Conservation (phyloP, 345 rosid species). For the Microthlaspi erraticum region DNA sequence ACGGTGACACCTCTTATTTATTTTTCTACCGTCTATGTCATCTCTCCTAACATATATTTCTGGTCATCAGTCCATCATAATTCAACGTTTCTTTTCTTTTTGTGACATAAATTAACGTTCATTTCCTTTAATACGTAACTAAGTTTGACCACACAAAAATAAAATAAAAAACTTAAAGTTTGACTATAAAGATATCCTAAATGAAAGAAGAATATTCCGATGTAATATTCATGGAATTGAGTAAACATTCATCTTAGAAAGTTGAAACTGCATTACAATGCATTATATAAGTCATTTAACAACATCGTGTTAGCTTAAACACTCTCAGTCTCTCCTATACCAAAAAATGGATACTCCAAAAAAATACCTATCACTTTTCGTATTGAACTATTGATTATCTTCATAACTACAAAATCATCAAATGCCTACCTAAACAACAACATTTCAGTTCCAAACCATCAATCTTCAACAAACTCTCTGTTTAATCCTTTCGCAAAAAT, state of each 20-base stretch:
- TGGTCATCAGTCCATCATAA: too few species aligned
- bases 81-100: too few species aligned
- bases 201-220: too few species aligned
- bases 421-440: background rate
- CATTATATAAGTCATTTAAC: background rate
- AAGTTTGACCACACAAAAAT: too few species aligned
- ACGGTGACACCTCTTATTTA: too few species aligned
- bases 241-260: background rate
- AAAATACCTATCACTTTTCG: background rate
- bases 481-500: background rate
- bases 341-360: constrained; percentile 24
- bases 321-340: background rate
- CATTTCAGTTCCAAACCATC: constrained; percentile 15
- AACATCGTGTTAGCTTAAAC: background rate
- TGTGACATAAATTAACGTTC: too few species aligned
- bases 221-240: background rate
- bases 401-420: constrained; percentile 16
- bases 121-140: too few species aligned
- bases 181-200: too few species aligned
- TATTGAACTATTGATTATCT: constrained; percentile 16
- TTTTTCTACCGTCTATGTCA: too few species aligned
- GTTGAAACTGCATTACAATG: background rate
- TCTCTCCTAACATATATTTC: too few species aligned
- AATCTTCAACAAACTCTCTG: constrained; percentile 6
- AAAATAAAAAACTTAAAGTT: too few species aligned